Percentiles rank a stretch among this genome's conserved stretches.
Conservation (phyloP, 495 filamentous ascomycete genomes). For the Cenococcum geophilum region DNA sequence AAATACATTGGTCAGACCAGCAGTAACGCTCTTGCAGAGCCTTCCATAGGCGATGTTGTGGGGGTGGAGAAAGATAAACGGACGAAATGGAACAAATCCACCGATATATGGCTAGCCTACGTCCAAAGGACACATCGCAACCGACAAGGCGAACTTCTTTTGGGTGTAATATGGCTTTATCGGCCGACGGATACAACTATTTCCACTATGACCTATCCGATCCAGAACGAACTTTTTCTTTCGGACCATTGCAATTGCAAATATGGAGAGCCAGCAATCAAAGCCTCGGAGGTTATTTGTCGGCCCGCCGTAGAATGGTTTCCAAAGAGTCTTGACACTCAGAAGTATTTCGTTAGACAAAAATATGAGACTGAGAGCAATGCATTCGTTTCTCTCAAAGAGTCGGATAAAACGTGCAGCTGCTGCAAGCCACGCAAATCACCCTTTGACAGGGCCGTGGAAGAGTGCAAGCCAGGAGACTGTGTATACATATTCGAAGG, state of each 20-base stretch:
- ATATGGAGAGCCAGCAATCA: conserved; percentile 39
- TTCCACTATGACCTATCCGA: conserved; percentile 57
- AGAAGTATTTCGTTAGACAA: conserved; percentile 62
- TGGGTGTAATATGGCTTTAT: conserved; percentile 70
- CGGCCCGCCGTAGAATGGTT: conserved; percentile 54
- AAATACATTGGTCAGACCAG: background rate
- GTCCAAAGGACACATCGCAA: conserved; percentile 47
- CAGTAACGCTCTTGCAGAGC: background rate
- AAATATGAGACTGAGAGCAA: conserved; percentile 51
- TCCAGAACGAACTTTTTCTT: conserved; percentile 64
- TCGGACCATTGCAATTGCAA: conserved; percentile 70
- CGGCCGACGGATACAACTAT: conserved; percentile 61
- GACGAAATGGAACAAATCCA: conserved; percentile 48
- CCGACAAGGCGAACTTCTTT: conserved; percentile 38
- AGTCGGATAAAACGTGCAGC: conserved; percentile 40
- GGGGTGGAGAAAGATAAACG: conserved; percentile 46
- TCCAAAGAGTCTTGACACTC: conserved; percentile 33
- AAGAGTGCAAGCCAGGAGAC: conserved; percentile 46
- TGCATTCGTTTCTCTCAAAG: conserved; percentile 50
- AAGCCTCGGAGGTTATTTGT: conserved; percentile 45
- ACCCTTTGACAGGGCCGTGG: background rate
- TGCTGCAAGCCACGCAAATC: conserved; percentile 22
- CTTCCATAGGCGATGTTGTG: conserved; percentile 46
- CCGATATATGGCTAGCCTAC: conserved; percentile 55
- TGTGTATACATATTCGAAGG: conserved; percentile 45